Base-by-base conservation (phyloP, 2,329 filamentous ascomycete species). In the Epichloe scottii region DNA sequence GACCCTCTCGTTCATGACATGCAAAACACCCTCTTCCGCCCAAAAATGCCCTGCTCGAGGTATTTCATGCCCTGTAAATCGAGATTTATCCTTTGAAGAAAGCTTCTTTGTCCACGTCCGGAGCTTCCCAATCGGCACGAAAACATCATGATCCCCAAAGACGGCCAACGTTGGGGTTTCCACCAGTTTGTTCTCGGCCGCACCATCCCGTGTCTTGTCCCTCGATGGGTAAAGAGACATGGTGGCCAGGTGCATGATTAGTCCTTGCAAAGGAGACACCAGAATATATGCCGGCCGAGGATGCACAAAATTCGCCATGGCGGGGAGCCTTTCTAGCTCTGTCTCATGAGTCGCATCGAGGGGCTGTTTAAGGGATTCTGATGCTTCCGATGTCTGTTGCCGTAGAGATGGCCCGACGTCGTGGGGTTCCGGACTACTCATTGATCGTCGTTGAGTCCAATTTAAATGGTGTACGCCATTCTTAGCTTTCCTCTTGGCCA, bases 71-170 rank as follows among this genome's bases (percentile, higher is more conserved):
- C 66, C 68, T 5, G 58, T 62, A 52, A 83, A 81, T 47, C 55
- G 60, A 17, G 77, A 79, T 1, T 63, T 65, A 0, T 65, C 61
- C 39, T 57, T 58, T 12, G 65, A 62, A 17, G 66, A 63, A 43
- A 90, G 66, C 53, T 71, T 74, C 40, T 69, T 67, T 10, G 72
- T 71, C 90, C 90, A 95, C 1, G 72, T 68, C 11, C 77, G 74
- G 57, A 90, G 71, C 63, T 79, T 86, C 52, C 73, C 76, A 3
- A 71, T 71, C 1, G 82, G 77, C 1, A 87, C 82, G 56, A 96
- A 94, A 0, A 75, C 68, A 64, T 97, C 90, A 4, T 77, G 72
- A 48, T 84, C 79, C 1, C 90, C 91, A 60, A 83, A 95, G 0
- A 95, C 66, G 0, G 80, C 82, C 35, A 95, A 64, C 0, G 84